phyloP scores from a whole-genome alignment of 108 stramenopile species.

The Nitzschia palea region DNA sequence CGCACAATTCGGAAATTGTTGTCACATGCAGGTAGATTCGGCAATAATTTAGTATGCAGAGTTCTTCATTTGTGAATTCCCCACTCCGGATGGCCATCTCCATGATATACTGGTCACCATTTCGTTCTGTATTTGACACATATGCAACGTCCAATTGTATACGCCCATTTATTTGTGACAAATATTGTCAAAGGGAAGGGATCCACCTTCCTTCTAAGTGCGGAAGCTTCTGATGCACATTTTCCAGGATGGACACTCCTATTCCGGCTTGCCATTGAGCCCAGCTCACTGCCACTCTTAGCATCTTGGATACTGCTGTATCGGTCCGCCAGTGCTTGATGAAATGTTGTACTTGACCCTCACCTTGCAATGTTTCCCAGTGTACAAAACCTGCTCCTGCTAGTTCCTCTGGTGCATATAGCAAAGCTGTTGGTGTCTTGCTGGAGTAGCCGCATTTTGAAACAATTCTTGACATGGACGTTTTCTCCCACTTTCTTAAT shows the following conservation, averaged over 20 bases:
- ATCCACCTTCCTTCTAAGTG: background rate
- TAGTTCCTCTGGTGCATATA: no score
- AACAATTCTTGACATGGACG: no score
- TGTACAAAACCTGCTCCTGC: no score
- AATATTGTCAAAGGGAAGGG: background rate
- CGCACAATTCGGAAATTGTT: conserved; percentile 2
- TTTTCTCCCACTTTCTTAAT: no score
- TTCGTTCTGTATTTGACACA: background rate
- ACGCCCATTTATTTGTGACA: background rate
- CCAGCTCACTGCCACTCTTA: background rate
- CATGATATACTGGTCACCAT: background rate
- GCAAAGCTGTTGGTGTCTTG: no score
- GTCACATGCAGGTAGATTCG: conserved; percentile 7
- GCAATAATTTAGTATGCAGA: conserved; percentile 4
- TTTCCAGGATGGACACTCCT: background rate
- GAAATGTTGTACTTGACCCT: no score
- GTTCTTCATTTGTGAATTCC: background rate
- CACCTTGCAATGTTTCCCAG: no score
- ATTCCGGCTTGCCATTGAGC: background rate
- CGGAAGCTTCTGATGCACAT: background rate
- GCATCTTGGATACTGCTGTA: background rate
- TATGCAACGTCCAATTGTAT: background rate
- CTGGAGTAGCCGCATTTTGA: no score
- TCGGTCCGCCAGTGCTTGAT: conserved; percentile 1
- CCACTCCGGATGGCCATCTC: background rate